phyloP scores from a whole-genome alignment of 2,329 filamentous ascomycete species.

The Gremmenia infestans region DNA sequence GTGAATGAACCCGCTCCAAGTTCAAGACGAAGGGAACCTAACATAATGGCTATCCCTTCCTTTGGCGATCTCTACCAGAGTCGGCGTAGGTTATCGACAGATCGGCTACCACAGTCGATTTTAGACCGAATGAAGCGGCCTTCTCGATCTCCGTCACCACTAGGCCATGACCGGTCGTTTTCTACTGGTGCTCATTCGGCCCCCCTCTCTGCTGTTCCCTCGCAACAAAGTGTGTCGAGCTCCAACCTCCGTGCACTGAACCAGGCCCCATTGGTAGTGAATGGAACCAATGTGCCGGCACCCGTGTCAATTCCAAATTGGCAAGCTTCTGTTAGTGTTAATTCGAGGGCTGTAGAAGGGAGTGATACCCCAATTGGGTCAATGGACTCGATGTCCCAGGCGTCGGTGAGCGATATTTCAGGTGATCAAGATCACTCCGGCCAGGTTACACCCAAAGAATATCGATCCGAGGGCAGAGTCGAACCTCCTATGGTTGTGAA shows the following conservation, averaged over 20 bases:
- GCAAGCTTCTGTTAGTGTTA: slow-evolving; percentile 25
- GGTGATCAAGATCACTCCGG: slow-evolving; percentile 21
- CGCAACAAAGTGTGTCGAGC: slow-evolving; percentile 24
- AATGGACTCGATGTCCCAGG: slow-evolving; percentile 26
- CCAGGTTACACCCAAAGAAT: slow-evolving; percentile 24
- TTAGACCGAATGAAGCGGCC: slow-evolving; percentile 29
- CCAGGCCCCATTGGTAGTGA: slow-evolving; percentile 28
- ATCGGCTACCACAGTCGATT: slow-evolving; percentile 32
- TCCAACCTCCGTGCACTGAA: slow-evolving; percentile 26
- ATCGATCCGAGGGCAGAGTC: slow-evolving; percentile 10
- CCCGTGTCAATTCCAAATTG: slow-evolving; percentile 25
- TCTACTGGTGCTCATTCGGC: slow-evolving; percentile 25
- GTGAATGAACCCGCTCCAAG: slow-evolving; percentile 24
- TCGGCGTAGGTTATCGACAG: slow-evolving; percentile 28
- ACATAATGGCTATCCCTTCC: slow-evolving; percentile 24
- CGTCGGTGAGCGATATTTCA: slow-evolving; percentile 23
- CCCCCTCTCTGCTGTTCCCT: slow-evolving; percentile 16
- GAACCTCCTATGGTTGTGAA: slow-evolving; percentile 26
- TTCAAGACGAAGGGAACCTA: slow-evolving; percentile 18
- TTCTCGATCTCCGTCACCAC: slow-evolving; percentile 32
- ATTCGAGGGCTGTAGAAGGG: slow-evolving; percentile 21
- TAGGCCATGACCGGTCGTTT: slow-evolving; percentile 30
- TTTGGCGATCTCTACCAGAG: slow-evolving; percentile 28
- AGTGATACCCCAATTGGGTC: slow-evolving; percentile 22
- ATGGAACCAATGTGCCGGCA: slow-evolving; percentile 28